Percentiles rank a stretch among this genome's conserved stretches.
Conservation (phyloP, 2,329 filamentous ascomycete species). For the Cercospora nicotianae region DNA sequence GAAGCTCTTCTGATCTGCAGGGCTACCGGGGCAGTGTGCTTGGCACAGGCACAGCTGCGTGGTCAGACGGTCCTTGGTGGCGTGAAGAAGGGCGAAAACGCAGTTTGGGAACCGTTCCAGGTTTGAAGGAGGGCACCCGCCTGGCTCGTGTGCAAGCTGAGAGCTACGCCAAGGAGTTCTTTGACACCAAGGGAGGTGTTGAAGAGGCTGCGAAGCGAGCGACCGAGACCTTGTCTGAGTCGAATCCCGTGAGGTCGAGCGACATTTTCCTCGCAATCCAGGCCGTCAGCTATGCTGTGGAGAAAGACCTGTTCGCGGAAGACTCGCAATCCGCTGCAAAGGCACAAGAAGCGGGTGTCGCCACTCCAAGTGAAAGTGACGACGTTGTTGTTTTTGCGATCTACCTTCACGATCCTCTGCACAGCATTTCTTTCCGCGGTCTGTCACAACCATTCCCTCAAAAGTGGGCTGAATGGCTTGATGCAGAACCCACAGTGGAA, state of each 20-base stretch:
- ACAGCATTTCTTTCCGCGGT: constrained; percentile 82
- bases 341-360: constrained; percentile 4
- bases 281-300: constrained; percentile 68
- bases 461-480: constrained; percentile 89
- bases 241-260: constrained; percentile 85
- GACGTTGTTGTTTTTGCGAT: constrained; percentile 71
- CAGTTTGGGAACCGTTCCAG: constrained; percentile 76
- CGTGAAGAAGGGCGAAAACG: constrained; percentile 63
- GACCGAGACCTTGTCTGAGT: constrained; percentile 74
- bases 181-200: constrained; percentile 72
- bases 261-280: constrained; percentile 97
- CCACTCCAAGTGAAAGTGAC: constrained; percentile 53
- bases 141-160: constrained; percentile 87
- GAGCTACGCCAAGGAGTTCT: constrained; percentile 82
- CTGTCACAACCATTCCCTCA: constrained; percentile 80
- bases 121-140: constrained; percentile 83
- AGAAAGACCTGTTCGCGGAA: constrained; percentile 67
- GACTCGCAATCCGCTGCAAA: constrained; percentile 35
- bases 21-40: constrained; percentile 52
- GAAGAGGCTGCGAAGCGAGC: constrained; percentile 78
- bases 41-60: constrained; percentile 59
- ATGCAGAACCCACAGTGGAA: constrained; percentile 59
- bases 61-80: constrained; percentile 98
- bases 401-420: constrained; percentile 82
- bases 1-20: constrained; percentile 54